phyloP scores from a whole-genome alignment of 1,139 yeast genomes.

The Geotrichum reessii region DNA sequence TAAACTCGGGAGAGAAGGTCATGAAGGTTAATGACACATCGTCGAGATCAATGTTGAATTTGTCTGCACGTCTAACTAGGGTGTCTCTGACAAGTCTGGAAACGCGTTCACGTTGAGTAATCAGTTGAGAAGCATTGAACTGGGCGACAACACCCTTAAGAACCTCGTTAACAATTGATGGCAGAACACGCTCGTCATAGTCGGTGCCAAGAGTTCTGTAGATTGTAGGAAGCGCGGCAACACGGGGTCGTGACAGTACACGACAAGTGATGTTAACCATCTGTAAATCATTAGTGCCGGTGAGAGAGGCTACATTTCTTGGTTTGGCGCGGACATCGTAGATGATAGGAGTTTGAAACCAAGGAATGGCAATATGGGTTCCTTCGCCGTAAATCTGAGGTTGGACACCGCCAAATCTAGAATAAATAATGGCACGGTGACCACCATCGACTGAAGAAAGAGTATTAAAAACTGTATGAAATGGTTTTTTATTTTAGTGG shows the following conservation, averaged over 20 bases:
- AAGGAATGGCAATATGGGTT: slow-evolving; percentile 88
- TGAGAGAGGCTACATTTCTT: slow-evolving; percentile 91
- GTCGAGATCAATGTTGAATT: slow-evolving; percentile 80
- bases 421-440: slow-evolving; percentile 92
- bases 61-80: slow-evolving; percentile 83
- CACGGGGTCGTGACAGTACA: slow-evolving; percentile 86
- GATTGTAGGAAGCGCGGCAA: slow-evolving; percentile 69
- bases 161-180: slow-evolving; percentile 95
- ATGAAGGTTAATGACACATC: slow-evolving; percentile 93
- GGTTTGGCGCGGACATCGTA: slow-evolving; percentile 97
- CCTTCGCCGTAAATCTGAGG: slow-evolving; percentile 89
- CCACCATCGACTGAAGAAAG: slow-evolving; percentile 79
- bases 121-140: slow-evolving; percentile 94
- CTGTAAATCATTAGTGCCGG: slow-evolving; percentile 97
- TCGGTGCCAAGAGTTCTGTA: slow-evolving; percentile 89
- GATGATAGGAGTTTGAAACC: slow-evolving; percentile 89
- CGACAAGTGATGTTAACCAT: slow-evolving; percentile 99
- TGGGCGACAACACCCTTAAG: slow-evolving; percentile 96
- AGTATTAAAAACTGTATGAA: slow-evolving; percentile 4
- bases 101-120: slow-evolving; percentile 96
- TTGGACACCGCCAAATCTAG: slow-evolving; percentile 81
- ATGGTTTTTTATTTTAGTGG: background rate
- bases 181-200: slow-evolving; percentile 93
- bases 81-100: slow-evolving; percentile 87
- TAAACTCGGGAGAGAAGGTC: slow-evolving; percentile 97